Evolutionary conservation across 805 yeast genomes (phyloP), one percentile per base, ranked within the genome.

Genomic region (Scheffersomyces amazonensis): DNA sequence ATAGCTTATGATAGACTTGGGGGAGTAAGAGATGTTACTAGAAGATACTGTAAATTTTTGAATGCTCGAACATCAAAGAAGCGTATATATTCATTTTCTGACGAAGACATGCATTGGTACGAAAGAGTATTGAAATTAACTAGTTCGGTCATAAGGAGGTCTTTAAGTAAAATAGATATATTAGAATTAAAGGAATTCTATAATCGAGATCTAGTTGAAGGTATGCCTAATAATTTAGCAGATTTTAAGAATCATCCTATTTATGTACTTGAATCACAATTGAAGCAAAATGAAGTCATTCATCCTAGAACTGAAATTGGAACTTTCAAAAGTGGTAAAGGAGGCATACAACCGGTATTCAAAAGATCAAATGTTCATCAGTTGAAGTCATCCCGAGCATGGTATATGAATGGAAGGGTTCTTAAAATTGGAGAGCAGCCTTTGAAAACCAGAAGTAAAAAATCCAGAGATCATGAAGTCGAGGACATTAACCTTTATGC

Each of bases 171-270:
- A 24, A 49, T 65, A 6, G 86, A 80, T 47, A 62, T 71, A 15
- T 70, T 69, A 40, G 95, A 88, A 49, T 62, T 72, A 29, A 71
- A 74, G 22, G 86, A 81, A 43, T 78, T 88, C 34, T 59, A 69
- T 24, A 73, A 78, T 35, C 67, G 85, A 37, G 83, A 86, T 32
- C 62, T 76, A 13, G 67, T 73, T 20, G 98, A 93, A 53, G 96
- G 96, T 0, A 81, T 91, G 74, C 99, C 99, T 0, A 80, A 81
- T 39, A 85, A 78, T 50, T 64, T 88, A 18, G 83, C 80, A 36
- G 97, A 89, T 48, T 87, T 90, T 56, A 81, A 80, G 36, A 81
- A 81, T 35, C 99, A 93, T 59, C 99, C 99, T 0, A 60, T 81
- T 11, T 93, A 83, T 58, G 93, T 84, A 0, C 57, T 93, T 11